Evolutionary conservation across 163 green algal species (phyloP), one percentile per base, ranked within the genome.

Genomic region (Scenedesmus sp.): DNA sequence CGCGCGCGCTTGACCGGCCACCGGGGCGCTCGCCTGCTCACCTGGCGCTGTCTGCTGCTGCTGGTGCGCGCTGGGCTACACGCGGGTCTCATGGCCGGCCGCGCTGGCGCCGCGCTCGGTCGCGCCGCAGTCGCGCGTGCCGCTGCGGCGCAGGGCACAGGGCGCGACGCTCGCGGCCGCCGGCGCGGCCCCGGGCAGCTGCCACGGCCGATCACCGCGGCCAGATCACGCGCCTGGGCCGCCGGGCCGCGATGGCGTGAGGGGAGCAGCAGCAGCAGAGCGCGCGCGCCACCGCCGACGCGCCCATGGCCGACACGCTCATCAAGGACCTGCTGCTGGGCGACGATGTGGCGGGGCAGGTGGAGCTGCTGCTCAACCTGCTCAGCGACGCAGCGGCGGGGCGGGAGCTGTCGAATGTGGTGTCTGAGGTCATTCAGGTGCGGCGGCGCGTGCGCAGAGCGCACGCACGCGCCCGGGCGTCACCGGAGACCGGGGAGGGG

Each of bases 391-490:
- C 75, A 54, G 75, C 75, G 44, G 60, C 50, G 24, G 75, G 75
- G 15, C 57, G 60, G 44, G 81, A 86, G n/a, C 39, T 86, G 6
- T 64, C 29, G 26, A 78, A 53, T 24, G 51, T 73, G 20, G 64
- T 80, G 11, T 70, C 63, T 29, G 74, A 86, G 51, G 70, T 86
- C 33, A 72, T 86, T 50, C 70, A 81, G 57, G 81, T 86, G 42
- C 13, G 65, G n/a, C 18, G 7, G 28, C 6, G n/a, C n/a, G n/a
- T n/a, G n/a, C n/a, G n/a, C n/a, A n/a, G n/a, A n/a, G n/a, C n/a
- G n/a, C n/a, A n/a, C n/a, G n/a, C n/a, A n/a, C n/a, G n/a, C n/a
- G n/a, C n/a, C n/a, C n/a, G n/a, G n/a, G n/a, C n/a, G n/a, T n/a
- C n/a, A n/a, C n/a, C n/a, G n/a, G n/a, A n/a, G n/a, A n/a, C n/a